A percentile compares a stretch with the other conserved stretches of the same genome.
These are phyloP conservation scores for Allium fistulosum DNA, from an alignment of 106 monocot genomes.

Conservation along the genomic window DNA sequence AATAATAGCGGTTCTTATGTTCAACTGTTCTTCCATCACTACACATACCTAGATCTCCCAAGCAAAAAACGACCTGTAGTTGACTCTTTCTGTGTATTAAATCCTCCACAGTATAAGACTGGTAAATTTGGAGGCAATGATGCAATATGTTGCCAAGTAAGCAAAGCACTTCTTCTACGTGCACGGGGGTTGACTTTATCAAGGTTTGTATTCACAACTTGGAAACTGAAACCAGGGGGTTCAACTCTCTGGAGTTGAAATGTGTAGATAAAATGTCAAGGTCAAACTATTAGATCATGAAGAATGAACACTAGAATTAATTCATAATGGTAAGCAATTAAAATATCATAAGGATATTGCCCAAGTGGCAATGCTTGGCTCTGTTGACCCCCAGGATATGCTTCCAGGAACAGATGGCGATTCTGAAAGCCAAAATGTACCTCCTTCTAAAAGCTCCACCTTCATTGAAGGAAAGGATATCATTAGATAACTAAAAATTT, in stretches of 20 bases:
- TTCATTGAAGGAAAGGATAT: slow-evolving; percentile 21
- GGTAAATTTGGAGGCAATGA: slow-evolving; percentile 87
- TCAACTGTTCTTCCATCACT: background rate
- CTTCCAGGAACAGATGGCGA: slow-evolving; percentile 97
- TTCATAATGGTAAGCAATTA: background rate
- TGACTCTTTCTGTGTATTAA: slow-evolving; percentile 90
- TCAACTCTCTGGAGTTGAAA: slow-evolving; percentile 92
- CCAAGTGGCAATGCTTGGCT: slow-evolving; percentile 90
- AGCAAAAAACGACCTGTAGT: slow-evolving; percentile 95
- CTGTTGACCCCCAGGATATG: slow-evolving; percentile 83
- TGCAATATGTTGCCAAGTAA: slow-evolving; percentile 98
- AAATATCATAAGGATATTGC: slow-evolving; percentile 76
- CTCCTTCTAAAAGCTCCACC: slow-evolving; percentile 95
- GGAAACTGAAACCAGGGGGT: slow-evolving; percentile 87
- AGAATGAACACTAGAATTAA: background rate
- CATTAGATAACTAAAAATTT: background rate
- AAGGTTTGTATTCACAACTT: slow-evolving; percentile 87
- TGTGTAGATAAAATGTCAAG: slow-evolving; percentile 81
- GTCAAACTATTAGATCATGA: slow-evolving; percentile 17
- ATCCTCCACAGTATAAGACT: slow-evolving; percentile 91
- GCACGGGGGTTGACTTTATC: slow-evolving; percentile 87
- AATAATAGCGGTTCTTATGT: no score
- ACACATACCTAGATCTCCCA: slow-evolving; percentile 81
- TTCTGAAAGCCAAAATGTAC: slow-evolving; percentile 97
- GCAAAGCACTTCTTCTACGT: slow-evolving; percentile 82